Evolutionary conservation across 78 protist species (phyloP), one percentile per base, ranked within the genome.

Genomic region (Dictyostelium intermedium): DNA sequence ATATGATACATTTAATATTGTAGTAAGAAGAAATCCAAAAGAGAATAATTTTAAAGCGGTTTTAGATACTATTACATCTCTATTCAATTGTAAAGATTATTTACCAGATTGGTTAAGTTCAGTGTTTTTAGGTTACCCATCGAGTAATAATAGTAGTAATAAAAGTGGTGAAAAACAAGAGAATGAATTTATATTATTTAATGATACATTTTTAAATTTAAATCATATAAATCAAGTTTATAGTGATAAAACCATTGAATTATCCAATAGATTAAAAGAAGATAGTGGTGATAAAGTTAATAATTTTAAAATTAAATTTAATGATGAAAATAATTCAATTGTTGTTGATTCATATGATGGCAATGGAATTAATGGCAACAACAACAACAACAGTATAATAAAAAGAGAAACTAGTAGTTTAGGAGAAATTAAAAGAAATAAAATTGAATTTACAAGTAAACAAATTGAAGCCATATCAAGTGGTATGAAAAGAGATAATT

Each of bases 71-170:
- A 98, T 98, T 34, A 83, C 98, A 9, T 66, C 76, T 18, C 82
- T 98, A 53, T 94, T 98, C 41, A 74, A 82, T 45, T 2, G 76
- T 53, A 66, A 72, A 34, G 2, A 63, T 27, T 85, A 82, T 50
- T 95, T 99, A 7, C 99, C 99, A 18, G 97, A 95, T 11, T 98
- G 99, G 99, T 96, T 98, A 30, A 89, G 85, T 35, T 97, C 97
- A 20, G 82, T 97, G 43, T 97, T 98, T 56, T 79, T 98, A n/a
- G 99, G 99, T n/a, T 95, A 96, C 37, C 93, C 93, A 25, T 61
- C 70, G 2, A 25, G 18, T 25, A 63, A n/a, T 25, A 89, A 91
- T 43, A 92, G 9, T 50, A 20, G 8, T 32, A 53, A 37, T 11
- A 13, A 16, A 41, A 41, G 5, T 34, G 20, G 5, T 5, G 34